Evolutionary conservation across 2,329 filamentous ascomycete genomes (phyloP).

Genomic region (Clarireedia paspali): DNA sequence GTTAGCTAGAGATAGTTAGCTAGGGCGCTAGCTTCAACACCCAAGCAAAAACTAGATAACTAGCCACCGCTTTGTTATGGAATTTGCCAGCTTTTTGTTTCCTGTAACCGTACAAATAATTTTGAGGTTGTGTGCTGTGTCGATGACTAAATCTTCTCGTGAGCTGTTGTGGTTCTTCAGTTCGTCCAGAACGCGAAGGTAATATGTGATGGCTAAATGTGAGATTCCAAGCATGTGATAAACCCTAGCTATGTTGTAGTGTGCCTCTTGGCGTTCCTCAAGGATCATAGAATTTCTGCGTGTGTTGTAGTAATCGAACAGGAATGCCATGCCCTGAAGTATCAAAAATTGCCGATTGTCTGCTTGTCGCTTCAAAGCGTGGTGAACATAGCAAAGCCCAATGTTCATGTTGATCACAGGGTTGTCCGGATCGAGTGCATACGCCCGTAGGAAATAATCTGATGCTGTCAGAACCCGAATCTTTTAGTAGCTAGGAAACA

Average conservation of each 20-base stretch:
- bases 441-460: conserved; percentile 78
- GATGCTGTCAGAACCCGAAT: neutral
- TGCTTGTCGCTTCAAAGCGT: conserved; percentile 79
- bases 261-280: conserved; percentile 61
- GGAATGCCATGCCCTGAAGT: conserved; percentile 74
- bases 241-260: conserved; percentile 70
- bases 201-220: conserved; percentile 66
- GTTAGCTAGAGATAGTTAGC: too few relatives aligned
- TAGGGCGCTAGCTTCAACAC: too few relatives aligned
- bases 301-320: conserved; percentile 64
- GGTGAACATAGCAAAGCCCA: conserved; percentile 78
- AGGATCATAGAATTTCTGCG: conserved; percentile 34
- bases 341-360: conserved; percentile 87
- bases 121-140: conserved; percentile 70
- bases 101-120: conserved; percentile 58
- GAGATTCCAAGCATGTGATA: conserved; percentile 70
- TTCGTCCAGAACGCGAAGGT: conserved; percentile 44
- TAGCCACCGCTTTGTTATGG: conserved; percentile 54
- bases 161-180: conserved; percentile 15
- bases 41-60: conserved; percentile 16
- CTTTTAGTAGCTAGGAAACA: neutral
- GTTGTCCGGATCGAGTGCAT: conserved; percentile 67
- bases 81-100: conserved; percentile 51
- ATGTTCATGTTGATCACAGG: conserved; percentile 74
- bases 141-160: conserved; percentile 52